These are phyloP conservation scores for Penicillium nucicola DNA, from an alignment of 495 filamentous ascomycete genomes.

Conservation along the genomic window DNA sequence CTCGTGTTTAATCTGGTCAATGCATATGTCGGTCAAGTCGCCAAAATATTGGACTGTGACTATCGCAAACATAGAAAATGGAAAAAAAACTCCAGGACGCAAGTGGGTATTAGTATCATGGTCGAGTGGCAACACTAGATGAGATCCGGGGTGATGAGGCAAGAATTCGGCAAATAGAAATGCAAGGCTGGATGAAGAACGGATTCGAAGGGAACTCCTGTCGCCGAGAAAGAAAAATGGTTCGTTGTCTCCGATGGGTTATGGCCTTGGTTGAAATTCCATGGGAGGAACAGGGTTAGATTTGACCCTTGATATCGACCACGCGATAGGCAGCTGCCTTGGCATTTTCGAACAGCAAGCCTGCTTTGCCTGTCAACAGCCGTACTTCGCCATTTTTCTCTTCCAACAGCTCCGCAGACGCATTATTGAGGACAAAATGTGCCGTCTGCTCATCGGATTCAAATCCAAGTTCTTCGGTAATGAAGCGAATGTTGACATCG, in stretches of 20 bases:
- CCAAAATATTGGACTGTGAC: no score
- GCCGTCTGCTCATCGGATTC: slow-evolving; percentile 87
- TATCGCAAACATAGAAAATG: background rate
- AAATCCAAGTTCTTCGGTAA: slow-evolving; percentile 94
- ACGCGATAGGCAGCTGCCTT: slow-evolving; percentile 70
- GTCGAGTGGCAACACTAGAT: background rate
- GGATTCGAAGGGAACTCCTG: slow-evolving; percentile 9
- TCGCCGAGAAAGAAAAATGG: slow-evolving; percentile 6
- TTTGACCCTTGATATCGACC: slow-evolving; percentile 97
- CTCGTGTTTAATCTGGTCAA: slow-evolving; percentile 6
- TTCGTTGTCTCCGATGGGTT: slow-evolving; percentile 5
- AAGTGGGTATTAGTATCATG: slow-evolving; percentile 17
- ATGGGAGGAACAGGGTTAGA: slow-evolving; percentile 50
- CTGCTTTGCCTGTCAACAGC: slow-evolving; percentile 73
- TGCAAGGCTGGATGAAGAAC: background rate
- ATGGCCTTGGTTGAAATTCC: slow-evolving; percentile 3
- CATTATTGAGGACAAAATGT: slow-evolving; percentile 79
- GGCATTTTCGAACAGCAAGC: slow-evolving; percentile 66
- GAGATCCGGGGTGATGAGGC: slow-evolving; percentile 2
- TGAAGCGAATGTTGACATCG: slow-evolving; percentile 81
- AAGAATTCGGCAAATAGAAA: slow-evolving; percentile 5
- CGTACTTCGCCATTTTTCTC: slow-evolving; percentile 70
- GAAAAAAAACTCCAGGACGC: background rate
- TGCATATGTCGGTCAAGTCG: background rate
- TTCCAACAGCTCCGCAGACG: slow-evolving; percentile 71